These are phyloP conservation scores for Fusarium temperatum DNA, from an alignment of 2,329 filamentous ascomycete genomes.

Conservation along the genomic window DNA sequence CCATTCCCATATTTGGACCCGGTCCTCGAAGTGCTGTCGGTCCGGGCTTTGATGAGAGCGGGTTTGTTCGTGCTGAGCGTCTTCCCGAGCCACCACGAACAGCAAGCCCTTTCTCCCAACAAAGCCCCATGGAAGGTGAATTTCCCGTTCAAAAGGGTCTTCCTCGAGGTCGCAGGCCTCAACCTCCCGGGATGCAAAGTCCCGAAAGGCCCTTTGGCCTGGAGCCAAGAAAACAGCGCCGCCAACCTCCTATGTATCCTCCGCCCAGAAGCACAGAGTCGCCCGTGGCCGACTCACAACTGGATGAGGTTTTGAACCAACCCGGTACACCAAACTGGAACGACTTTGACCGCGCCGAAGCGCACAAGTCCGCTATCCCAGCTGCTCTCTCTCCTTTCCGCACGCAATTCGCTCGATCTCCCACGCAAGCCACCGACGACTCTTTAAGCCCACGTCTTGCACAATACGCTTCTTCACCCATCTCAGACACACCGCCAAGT, in stretches of 20 bases:
- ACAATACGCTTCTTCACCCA: constrained; percentile 41
- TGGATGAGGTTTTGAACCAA: constrained; percentile 5
- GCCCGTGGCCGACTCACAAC: neutral
- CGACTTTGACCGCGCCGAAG: constrained; percentile 41
- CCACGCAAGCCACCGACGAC: constrained; percentile 8
- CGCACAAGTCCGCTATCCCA: constrained; percentile 48
- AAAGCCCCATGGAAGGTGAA: constrained; percentile 44
- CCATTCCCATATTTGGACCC: constrained; percentile 1
- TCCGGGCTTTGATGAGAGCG: constrained; percentile 32
- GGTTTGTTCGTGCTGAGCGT: constrained; percentile 27
- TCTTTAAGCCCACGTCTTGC: constrained; percentile 21
- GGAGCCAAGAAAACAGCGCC: constrained; percentile 35
- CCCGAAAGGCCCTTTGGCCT: constrained; percentile 19
- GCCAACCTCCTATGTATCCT: constrained; percentile 36
- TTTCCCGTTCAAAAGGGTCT: constrained; percentile 49
- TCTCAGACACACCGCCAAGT: constrained; percentile 44
- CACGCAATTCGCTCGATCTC: constrained; percentile 22
- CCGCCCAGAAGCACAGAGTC: constrained; percentile 23
- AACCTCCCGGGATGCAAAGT: constrained; percentile 3
- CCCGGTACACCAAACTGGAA: constrained; percentile 41
- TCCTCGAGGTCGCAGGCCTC: constrained; percentile 47
- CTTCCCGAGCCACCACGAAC: constrained; percentile 31
- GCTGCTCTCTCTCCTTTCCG: constrained; percentile 46
- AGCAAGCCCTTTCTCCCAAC: constrained; percentile 42
- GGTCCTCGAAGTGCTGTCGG: constrained; percentile 37